Evolutionary conservation across 1,139 yeast genomes (phyloP), one percentile per base, ranked within the genome.

Genomic region (Yamadazyma aaseri): DNA sequence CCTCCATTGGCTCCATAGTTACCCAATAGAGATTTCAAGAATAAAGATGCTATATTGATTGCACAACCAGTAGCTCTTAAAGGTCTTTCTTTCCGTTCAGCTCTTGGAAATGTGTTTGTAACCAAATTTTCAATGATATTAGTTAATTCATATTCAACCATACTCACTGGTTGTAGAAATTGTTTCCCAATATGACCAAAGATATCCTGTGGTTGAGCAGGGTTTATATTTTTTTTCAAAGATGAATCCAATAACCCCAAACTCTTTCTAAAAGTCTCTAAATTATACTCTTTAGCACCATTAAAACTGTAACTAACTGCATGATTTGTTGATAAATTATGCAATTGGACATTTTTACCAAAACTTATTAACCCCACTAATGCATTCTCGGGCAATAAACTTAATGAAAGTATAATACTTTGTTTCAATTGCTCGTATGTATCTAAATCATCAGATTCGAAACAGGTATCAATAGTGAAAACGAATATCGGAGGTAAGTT

Each of bases 41-140:
- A 50, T 29, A 71, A 63, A 1, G 75, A 53, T 0, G 86, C 83
- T n/a, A 82, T 60, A 42, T 77, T 76, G 20, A 84, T 46, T 3
- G 90, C 90, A 26, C 77, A 55, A 0, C 92, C 94, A 0, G 87
- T 79, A 17, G 81, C 68, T 45, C 90, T 65, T 17, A 63, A 62
- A 2, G 74, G 67, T 47, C 94, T 67, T 41, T 72, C 71, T 35
- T 62, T 65, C 30, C 66, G 65, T 14, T 51, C 52, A 6, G 61
- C 52, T 33, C 67, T 67, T 1, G 77, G 73, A 55, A 82, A 82
- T 1, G 75, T 57, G 46, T 81, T 84, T 8, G 68, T 57, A 7
- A 56, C 56, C 33, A 84, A 58, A 30, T 61, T 69, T 39, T 81
- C 86, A 31, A 84, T 57, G 12, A 79, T 67, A 24, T 61, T 58